Evolutionary conservation across 1,284 basidiomycete genomes (phyloP), one percentile per base, ranked within the genome.

Genomic region (Waitea zeae): DNA sequence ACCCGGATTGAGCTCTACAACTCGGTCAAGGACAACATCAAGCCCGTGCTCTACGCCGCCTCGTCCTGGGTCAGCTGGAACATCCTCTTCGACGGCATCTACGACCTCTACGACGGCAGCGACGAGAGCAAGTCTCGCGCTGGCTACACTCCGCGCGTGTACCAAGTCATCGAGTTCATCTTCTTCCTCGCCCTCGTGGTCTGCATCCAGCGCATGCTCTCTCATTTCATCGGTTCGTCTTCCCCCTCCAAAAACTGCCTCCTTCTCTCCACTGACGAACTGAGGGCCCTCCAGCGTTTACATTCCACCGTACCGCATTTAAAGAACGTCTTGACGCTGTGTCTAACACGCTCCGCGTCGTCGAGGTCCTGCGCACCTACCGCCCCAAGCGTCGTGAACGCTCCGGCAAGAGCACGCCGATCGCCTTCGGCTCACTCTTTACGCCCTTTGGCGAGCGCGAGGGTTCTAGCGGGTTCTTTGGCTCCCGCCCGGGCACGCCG

Each of bases 231-330:
- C 31, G 61, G 62, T 58, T 50, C 35, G 45, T 42, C 11, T 17
- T 14, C 14, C 30, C 20, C 31, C 19, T 34, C 32, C 35, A n/a
- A n/a, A n/a, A n/a, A n/a, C n/a, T n/a, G n/a, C n/a, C n/a, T n/a
- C 13, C 15, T 20, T 30, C 12, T 28, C 13, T 11, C n/a, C 22
- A 26, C 22, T 26, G 22, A 26, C n/a, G n/a, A n/a, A n/a, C n/a
- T 26, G 22, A n/a, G 22, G 22, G 4, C 11, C 14, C 11, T 20
- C 5, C 22, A 64, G 76, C 77, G 0, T 76, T 76, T 44, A 60
- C 65, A 17, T 87, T 87, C 55, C 82, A 87, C 49, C 65, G 61
- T 31, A 75, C 68, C 5, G 82, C 82, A 11, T 87, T 74, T 48
- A 67, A 66, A 41, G 81, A 87, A 24, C 77, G 81, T 35, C 59